Evolutionary conservation across 257 asterid genomes (phyloP), one percentile per base, ranked within the genome.

Genomic region (Petrea volubilis): DNA sequence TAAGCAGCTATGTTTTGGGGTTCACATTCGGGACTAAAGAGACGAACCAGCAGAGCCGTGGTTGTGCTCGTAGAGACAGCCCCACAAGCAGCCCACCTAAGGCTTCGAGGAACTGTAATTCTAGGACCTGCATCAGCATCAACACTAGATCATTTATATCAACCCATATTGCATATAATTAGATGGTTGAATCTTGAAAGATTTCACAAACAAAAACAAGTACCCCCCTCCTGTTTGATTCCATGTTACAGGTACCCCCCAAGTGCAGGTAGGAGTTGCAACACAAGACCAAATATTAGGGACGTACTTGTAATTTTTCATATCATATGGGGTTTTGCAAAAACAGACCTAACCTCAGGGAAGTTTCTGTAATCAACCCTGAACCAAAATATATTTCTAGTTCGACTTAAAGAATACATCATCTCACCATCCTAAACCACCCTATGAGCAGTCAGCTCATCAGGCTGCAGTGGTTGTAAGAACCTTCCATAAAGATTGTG

Each of bases 61-160:
- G 86, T 64, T 43, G 92, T 65, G 76, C 96, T 83, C 59, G 75
- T 81, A 12, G 88, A 74, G 69, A 83, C 78, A 18, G 96, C 95
- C 15, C 97, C 96, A 64, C 93, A 87, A 60, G 95, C 80, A 40
- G 89, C 95, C 97, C 98, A 90, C 64, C 97, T 82, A 51, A 90
- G 87, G 68, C 84, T 82, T 64, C 97, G 86, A 34, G 93, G 93
- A 74, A 84, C 79, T 6, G 96, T 90, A 64, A 88, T 85, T 78
- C 98, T 83, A 14, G 96, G 95, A 74, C 97, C 97, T 88, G 91
- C 81, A 80, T 60, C 57, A 40, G 28, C 82, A 74, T 55, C 71
- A 70, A 60, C 52, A 33, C 64, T 49, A 60, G 73, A 56, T 40
- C 46, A 10, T 33, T 7, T 24, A 18, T 25, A 43, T 33, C 18